These are phyloP conservation scores for Encephalitozoon hellem DNA, from an alignment of 371 early-diverging fungal genomes.

Conservation along the genomic window DNA sequence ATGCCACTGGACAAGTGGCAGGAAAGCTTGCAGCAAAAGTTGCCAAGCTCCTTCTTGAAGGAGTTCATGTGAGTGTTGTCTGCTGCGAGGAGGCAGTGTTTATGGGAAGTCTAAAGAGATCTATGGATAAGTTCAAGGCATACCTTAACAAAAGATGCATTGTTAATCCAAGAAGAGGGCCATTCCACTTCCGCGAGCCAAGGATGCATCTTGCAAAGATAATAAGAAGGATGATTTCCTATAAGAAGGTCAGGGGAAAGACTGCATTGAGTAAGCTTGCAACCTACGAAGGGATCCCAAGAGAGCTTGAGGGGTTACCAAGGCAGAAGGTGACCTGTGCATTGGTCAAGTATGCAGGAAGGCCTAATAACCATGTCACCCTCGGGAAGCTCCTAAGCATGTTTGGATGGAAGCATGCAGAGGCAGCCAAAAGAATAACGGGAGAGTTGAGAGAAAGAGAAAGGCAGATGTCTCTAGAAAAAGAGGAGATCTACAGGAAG, in stretches of 20 bases:
- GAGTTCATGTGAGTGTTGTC: slow-evolving; percentile 90
- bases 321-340: slow-evolving; percentile 89
- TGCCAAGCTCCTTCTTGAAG: slow-evolving; percentile 92
- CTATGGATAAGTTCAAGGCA: slow-evolving; percentile 75
- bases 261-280: slow-evolving; percentile 87
- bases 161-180: slow-evolving; percentile 91
- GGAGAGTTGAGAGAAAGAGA: slow-evolving; percentile 25
- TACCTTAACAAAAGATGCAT: slow-evolving; percentile 94
- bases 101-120: slow-evolving; percentile 91
- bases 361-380: slow-evolving; percentile 89
- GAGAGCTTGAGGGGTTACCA: slow-evolving; percentile 86
- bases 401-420: slow-evolving; percentile 97
- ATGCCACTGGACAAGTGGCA: slow-evolving; percentile 95
- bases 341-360: slow-evolving; percentile 82
- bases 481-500: slow-evolving; percentile 17
- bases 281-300: slow-evolving; percentile 95
- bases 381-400: slow-evolving; percentile 81
- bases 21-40: slow-evolving; percentile 94
- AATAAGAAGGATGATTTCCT: slow-evolving; percentile 93
- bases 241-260: slow-evolving; percentile 93
- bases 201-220: slow-evolving; percentile 91
- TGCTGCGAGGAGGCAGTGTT: slow-evolving; percentile 92
- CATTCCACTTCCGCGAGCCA: slow-evolving; percentile 94
- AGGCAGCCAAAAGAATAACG: slow-evolving; percentile 40
- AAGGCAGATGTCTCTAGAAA: slow-evolving; percentile 23